Evolutionary conservation across 2,329 filamentous ascomycete genomes (phyloP), one percentile per base, ranked within the genome.

Genomic region (Amesomyces nigricolor): DNA sequence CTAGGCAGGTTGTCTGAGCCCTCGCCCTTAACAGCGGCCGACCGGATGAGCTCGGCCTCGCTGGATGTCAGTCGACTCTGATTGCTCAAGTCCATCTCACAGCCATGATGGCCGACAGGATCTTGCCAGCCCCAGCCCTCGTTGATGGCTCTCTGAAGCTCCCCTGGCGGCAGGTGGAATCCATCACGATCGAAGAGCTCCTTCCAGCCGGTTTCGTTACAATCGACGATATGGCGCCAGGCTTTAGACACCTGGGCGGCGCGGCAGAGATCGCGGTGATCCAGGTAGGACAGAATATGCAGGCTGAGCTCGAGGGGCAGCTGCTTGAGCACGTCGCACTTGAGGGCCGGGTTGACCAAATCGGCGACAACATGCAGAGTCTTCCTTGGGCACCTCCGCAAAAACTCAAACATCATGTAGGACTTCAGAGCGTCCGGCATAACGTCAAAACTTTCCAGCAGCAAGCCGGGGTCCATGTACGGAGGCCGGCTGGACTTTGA

Each of bases 81-180:
- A 59, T 77, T 71, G 69, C 88, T 89, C 47, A 96, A 72, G 67
- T 99, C 91, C 56, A 82, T 80, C 70, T 99, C 94, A 53, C 80
- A 89, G 22, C 88, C 89, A 51, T 88, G 81, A 4, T 78, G 71
- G 0, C 87, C 88, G 53, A 83, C 81, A 0, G 91, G 89, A 67
- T 92, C 89, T 68, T 99, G 94, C 91, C 94, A 99, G 13, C 91
- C 94, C 94, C 94, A 99, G 13, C 94, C 94, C 74, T 97, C 89
- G 42, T 78, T 76, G 53, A 97, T 91, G 30, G 94, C 91, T 63
- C 86, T 86, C 61, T 89, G 85, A 22, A 99, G 77, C 70, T 99
- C 94, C 16, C 89, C 89, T 0, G 85, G 77, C 0, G 90, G 86
- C 2, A 99, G 75, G 29, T 75, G 75, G 69, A 89, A 96, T 0